Percentiles rank a stretch among this genome's conserved stretches.
These are phyloP conservation scores for Geranium incanum DNA, from an alignment of 441 rosid genomes.

Conservation along the genomic window DNA sequence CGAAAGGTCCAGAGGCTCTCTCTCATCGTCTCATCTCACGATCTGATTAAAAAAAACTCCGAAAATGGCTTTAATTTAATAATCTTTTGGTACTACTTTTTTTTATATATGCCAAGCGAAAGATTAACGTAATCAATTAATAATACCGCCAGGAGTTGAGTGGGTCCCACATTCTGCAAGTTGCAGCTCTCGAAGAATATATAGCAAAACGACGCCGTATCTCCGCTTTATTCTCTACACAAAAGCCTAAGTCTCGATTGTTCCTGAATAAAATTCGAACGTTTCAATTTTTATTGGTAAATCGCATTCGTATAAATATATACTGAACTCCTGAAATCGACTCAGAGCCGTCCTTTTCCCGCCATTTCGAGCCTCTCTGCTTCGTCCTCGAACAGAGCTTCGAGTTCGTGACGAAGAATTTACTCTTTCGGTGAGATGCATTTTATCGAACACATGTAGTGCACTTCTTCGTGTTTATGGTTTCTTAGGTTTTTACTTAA, in stretches of 20 bases:
- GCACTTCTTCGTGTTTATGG: background rate
- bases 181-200: background rate
- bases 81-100: background rate
- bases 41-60: background rate
- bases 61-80: background rate
- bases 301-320: background rate
- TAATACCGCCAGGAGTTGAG: background rate
- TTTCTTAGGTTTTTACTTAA: background rate
- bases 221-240: too few species aligned
- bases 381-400: background rate
- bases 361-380: background rate
- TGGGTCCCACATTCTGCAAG: constrained; percentile 3
- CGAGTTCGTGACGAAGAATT: background rate
- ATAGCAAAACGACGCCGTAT: background rate
- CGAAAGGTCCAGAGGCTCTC: constrained; percentile 9
- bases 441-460: background rate
- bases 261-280: background rate
- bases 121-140: too few species aligned
- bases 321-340: too few species aligned
- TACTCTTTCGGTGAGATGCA: background rate
- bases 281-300: background rate
- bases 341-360: background rate
- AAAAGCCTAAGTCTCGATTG: background rate
- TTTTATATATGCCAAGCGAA: background rate
- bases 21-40: constrained; percentile 8